These are phyloP conservation scores for Cordyceps javanica DNA, from an alignment of 2,329 filamentous ascomycete genomes.

Conservation along the genomic window DNA sequence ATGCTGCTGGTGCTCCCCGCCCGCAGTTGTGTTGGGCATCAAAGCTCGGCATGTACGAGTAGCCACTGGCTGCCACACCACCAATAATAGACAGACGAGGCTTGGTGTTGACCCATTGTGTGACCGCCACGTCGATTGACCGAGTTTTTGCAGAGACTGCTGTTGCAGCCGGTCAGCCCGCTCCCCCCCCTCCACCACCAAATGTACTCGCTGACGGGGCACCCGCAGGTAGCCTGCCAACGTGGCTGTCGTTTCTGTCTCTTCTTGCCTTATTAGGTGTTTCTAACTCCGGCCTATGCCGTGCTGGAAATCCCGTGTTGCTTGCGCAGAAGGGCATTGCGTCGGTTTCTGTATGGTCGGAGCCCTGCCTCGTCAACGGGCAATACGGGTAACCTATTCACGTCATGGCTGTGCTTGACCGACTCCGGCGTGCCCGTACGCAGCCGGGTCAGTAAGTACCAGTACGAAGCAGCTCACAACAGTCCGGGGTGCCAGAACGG, in stretches of 20 bases:
- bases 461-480: background rate
- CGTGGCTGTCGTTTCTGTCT: background rate
- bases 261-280: background rate
- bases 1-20: slow-evolving; percentile 4
- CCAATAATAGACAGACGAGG: background rate
- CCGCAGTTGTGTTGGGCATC: slow-evolving; percentile 12
- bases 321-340: background rate
- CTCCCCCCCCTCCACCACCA: background rate
- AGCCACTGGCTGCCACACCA: background rate
- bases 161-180: background rate
- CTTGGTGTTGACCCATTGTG: slow-evolving; percentile 9
- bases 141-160: slow-evolving; percentile 12
- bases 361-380: background rate
- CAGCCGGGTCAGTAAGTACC: background rate
- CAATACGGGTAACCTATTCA: no score
- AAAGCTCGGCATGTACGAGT: slow-evolving; percentile 8
- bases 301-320: background rate
- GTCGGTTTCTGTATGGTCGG: background rate
- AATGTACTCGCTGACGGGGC: background rate
- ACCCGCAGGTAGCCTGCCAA: background rate
- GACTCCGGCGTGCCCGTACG: background rate
- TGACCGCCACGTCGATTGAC: slow-evolving; percentile 14
- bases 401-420: background rate
- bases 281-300: background rate
- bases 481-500: slow-evolving; percentile 10